These are phyloP conservation scores for Apiospora malaysiana DNA, from an alignment of 2,329 filamentous ascomycete species.

Conservation along the genomic window DNA sequence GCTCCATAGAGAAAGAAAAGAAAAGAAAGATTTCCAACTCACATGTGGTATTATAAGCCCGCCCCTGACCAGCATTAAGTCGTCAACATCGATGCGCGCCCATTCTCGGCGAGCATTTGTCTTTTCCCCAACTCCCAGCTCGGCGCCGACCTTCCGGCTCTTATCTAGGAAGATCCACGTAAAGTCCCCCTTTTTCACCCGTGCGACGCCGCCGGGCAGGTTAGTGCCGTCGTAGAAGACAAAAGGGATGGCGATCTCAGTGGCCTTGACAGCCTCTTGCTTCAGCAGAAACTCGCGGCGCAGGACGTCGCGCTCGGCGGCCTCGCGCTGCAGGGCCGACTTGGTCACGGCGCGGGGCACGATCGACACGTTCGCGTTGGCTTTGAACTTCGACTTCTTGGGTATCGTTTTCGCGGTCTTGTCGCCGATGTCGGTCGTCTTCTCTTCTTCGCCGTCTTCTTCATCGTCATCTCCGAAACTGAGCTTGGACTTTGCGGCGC, in stretches of 20 bases:
- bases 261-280: slow-evolving; percentile 86
- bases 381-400: slow-evolving; percentile 58
- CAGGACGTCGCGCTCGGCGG: slow-evolving; percentile 73
- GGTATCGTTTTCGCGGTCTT: slow-evolving; percentile 29
- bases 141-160: slow-evolving; percentile 87
- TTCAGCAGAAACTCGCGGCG: slow-evolving; percentile 81
- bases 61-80: slow-evolving; percentile 89
- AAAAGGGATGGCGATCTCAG: slow-evolving; percentile 90
- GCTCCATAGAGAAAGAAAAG: slow-evolving; percentile 19
- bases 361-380: slow-evolving; percentile 65
- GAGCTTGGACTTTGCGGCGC: slow-evolving; percentile 48
- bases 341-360: slow-evolving; percentile 74
- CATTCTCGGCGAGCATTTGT: slow-evolving; percentile 78
- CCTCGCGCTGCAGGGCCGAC: slow-evolving; percentile 77
- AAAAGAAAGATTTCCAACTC: slow-evolving; percentile 46
- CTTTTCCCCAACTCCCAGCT: slow-evolving; percentile 75
- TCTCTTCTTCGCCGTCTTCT: slow-evolving; percentile 30
- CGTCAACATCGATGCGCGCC: slow-evolving; percentile 93
- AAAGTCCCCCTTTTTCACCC: slow-evolving; percentile 90
- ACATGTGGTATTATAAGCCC: slow-evolving; percentile 95
- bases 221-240: slow-evolving; percentile 97
- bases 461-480: slow-evolving; percentile 72
- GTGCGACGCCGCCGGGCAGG: slow-evolving; percentile 81
- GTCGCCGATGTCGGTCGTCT: slow-evolving; percentile 28
- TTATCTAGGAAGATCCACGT: slow-evolving; percentile 93